phyloP scores from a whole-genome alignment of 495 filamentous ascomycete species.

The Corynascus novoguineensis region DNA sequence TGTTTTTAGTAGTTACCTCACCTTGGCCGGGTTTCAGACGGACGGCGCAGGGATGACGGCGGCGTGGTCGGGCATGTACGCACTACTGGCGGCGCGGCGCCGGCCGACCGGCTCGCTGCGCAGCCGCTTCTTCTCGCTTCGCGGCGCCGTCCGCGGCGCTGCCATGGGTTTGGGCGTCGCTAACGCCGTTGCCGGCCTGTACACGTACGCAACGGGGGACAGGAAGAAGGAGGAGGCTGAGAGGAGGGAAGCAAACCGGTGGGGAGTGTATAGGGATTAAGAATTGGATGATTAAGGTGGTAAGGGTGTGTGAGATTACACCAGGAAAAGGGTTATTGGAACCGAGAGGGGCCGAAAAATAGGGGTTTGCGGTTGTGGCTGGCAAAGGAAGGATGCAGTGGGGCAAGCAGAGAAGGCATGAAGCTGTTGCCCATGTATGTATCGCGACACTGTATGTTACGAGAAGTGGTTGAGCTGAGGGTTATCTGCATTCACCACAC shows the following conservation, averaged over 20 bases:
- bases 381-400: too few species aligned
- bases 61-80: slow-evolving; percentile 81
- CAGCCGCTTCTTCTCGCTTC: slow-evolving; percentile 41
- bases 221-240: slow-evolving; percentile 44
- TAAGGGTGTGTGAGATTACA: too few species aligned
- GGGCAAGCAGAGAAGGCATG: too few species aligned
- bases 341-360: too few species aligned
- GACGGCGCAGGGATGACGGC: slow-evolving; percentile 80
- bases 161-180: slow-evolving; percentile 64
- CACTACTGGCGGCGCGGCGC: slow-evolving; percentile 66
- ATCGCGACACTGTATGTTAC: too few species aligned
- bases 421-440: too few species aligned
- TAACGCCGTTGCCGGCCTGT: slow-evolving; percentile 66
- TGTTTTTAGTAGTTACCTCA: slow-evolving; percentile 82
- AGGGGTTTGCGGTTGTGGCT: too few species aligned
- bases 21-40: slow-evolving; percentile 67
- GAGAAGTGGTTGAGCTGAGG: too few species aligned
- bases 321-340: neutral
- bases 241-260: slow-evolving; percentile 42
- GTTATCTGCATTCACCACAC: too few species aligned
- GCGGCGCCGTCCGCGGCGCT: slow-evolving; percentile 64
- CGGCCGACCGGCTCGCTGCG: slow-evolving; percentile 49
- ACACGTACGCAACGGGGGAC: slow-evolving; percentile 64
- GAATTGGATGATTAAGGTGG: neutral
- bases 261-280: slow-evolving; percentile 33